Evolutionary conservation across 202 grass and related monocot species (phyloP).

Genomic region (Panicum hallii): DNA sequence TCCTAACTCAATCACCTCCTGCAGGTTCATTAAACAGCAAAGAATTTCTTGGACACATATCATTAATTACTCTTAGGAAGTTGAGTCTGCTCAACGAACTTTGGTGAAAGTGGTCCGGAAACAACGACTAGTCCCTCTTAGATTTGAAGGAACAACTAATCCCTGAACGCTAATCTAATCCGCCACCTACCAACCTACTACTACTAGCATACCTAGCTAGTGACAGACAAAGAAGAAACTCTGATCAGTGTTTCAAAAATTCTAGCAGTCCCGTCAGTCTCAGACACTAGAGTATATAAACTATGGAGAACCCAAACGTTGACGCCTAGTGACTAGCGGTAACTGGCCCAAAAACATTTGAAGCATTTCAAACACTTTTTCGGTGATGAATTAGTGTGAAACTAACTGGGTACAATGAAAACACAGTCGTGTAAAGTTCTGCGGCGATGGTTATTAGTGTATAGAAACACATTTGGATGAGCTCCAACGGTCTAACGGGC

Average conservation of each 20-base stretch:
- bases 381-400: background rate
- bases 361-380: background rate
- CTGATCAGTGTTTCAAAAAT: background rate
- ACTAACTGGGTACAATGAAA: background rate
- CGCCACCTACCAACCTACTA: background rate
- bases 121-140: background rate
- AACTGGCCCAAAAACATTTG: background rate
- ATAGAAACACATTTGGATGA: too few species aligned
- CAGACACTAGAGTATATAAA: too few species aligned
- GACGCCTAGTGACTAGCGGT: too few species aligned
- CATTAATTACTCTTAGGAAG: background rate
- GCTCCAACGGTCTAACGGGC: background rate
- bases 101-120: background rate
- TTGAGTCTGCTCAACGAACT: conserved; percentile 43
- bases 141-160: background rate
- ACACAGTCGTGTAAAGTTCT: background rate
- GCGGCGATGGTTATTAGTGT: too few species aligned
- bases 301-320: too few species aligned
- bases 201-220: background rate
- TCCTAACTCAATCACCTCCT: conserved; percentile 76
- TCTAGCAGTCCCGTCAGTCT: background rate
- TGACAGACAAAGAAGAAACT: background rate
- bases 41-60: background rate
- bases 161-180: background rate
- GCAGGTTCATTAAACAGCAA: background rate